These are phyloP conservation scores for Sabuloglossum arenarium DNA, from an alignment of 495 filamentous ascomycete species.

Conservation along the genomic window DNA sequence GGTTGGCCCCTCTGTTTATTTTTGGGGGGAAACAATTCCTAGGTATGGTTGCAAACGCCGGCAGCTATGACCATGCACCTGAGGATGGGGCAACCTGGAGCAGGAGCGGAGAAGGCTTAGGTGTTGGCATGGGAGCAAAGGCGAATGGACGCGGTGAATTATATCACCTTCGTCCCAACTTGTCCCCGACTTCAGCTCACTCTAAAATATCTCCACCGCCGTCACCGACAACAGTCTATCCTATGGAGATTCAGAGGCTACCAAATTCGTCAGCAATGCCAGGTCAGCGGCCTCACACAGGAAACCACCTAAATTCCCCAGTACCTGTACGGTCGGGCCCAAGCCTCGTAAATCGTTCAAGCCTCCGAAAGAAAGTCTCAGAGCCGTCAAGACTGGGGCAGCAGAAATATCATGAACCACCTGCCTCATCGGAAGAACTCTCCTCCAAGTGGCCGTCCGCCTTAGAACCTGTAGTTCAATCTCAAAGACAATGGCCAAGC, in stretches of 20 bases:
- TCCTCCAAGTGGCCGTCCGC: background rate
- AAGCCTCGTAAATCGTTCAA: background rate
- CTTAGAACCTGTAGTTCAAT: background rate
- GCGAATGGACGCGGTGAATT: background rate
- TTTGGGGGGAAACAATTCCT: background rate
- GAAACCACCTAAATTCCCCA: background rate
- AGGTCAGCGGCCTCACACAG: background rate
- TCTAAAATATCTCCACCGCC: background rate
- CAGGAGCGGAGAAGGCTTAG: background rate
- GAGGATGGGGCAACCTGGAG: background rate
- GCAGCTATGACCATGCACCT: background rate
- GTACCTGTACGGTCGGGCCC: background rate
- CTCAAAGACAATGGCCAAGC: background rate
- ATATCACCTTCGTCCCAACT: background rate
- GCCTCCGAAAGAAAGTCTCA: background rate
- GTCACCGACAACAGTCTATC: background rate
- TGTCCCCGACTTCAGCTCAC: background rate
- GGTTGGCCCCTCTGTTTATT: background rate
- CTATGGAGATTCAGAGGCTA: background rate
- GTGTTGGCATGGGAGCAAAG: background rate
- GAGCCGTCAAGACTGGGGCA: background rate
- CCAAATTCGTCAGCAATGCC: background rate
- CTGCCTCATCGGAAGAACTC: background rate
- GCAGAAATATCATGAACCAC: background rate
- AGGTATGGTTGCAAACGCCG: constrained; percentile 1